These are phyloP conservation scores for Parasarocladium wereldwijsianum DNA, from an alignment of 2,329 filamentous ascomycete genomes.

Conservation along the genomic window DNA sequence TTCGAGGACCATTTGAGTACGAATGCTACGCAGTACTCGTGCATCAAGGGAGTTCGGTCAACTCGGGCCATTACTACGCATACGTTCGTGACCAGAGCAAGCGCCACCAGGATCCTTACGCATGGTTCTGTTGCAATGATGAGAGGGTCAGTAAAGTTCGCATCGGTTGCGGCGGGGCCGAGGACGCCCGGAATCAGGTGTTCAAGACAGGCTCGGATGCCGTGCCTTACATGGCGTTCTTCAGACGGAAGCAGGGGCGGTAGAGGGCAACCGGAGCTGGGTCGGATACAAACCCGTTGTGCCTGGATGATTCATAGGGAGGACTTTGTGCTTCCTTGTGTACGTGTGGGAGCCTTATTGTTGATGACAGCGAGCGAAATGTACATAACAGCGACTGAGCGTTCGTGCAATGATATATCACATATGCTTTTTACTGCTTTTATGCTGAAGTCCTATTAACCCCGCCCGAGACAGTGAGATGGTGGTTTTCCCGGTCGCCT, in stretches of 20 bases:
- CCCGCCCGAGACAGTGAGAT: too few species aligned
- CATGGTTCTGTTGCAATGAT: conserved; percentile 38
- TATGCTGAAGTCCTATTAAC: too few species aligned
- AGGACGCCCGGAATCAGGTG: conserved; percentile 21
- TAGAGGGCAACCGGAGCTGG: too few species aligned
- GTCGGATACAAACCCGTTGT: too few species aligned
- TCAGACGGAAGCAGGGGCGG: conserved; percentile 19
- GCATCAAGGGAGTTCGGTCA: conserved; percentile 53
- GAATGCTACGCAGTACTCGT: conserved; percentile 76
- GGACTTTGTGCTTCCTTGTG: too few species aligned
- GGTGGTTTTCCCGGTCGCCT: too few species aligned
- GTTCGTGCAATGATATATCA: too few species aligned
- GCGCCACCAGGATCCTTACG: conserved; percentile 18
- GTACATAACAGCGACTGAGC: too few species aligned
- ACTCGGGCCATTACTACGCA: conserved; percentile 68
- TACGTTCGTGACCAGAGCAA: conserved; percentile 45
- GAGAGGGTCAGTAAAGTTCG: conserved; percentile 23
- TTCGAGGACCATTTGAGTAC: conserved; percentile 51
- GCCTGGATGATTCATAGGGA: too few species aligned
- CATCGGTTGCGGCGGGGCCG: conserved; percentile 11
- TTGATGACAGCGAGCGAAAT: too few species aligned
- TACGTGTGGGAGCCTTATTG: too few species aligned
- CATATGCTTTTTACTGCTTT: too few species aligned
- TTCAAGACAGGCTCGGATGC: conserved; percentile 21
- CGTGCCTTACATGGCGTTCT: conserved; percentile 34